Evolutionary conservation across 352 stramenopile genomes (phyloP).

Genomic region (Globisporangium paroecandrum): DNA sequence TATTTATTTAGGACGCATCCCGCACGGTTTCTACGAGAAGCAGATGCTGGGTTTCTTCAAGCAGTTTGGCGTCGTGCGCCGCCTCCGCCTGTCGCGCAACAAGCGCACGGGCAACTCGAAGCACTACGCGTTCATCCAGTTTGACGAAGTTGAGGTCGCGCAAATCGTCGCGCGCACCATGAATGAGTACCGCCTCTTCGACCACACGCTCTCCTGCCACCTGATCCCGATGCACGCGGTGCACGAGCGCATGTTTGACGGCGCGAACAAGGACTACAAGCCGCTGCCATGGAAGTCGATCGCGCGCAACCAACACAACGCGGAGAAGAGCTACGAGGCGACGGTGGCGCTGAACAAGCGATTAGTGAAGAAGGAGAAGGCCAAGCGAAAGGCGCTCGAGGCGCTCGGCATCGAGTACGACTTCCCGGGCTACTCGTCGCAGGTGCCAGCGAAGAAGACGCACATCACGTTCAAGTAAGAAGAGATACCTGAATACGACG

Average conservation of each 20-base stretch:
- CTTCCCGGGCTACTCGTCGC: conserved; percentile 68
- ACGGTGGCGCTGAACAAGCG: conserved; percentile 64
- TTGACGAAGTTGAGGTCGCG: conserved; percentile 90
- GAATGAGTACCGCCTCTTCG: conserved; percentile 93
- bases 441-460: conserved; percentile 68
- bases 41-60: conserved; percentile 95
- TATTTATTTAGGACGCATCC: conserved; percentile 97
- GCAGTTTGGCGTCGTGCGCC: conserved; percentile 93
- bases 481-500: background rate
- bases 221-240: conserved; percentile 85
- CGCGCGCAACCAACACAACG: conserved; percentile 77
- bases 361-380: conserved; percentile 70
- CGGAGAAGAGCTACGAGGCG: conserved; percentile 74
- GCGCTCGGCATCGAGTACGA: conserved; percentile 86
- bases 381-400: conserved; percentile 72
- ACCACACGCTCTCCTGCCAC: conserved; percentile 93
- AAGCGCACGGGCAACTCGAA: conserved; percentile 93
- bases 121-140: conserved; percentile 97
- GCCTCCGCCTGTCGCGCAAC: conserved; percentile 92
- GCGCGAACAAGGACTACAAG: conserved; percentile 83
- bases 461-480: conserved; percentile 69
- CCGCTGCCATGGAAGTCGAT: conserved; percentile 62
- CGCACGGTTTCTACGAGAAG: conserved; percentile 95
- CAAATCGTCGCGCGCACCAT: conserved; percentile 93
- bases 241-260: conserved; percentile 86